Base-by-base conservation (phyloP, 2,329 filamentous ascomycete genomes). In the Trichoderma aggressivum region DNA sequence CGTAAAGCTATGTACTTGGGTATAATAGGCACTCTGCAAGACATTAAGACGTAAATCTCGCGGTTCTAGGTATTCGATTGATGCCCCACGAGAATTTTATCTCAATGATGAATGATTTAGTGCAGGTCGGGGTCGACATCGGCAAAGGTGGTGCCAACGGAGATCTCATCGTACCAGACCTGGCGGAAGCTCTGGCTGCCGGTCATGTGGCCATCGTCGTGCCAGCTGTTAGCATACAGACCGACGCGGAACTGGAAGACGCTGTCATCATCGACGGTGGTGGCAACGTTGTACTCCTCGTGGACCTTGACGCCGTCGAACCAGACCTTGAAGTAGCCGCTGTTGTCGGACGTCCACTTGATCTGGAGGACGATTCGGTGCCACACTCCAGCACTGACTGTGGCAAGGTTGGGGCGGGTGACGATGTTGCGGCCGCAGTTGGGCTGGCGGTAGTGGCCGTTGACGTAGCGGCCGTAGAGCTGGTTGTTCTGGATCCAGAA, bases 131-230 rank as follows among this genome's bases (percentile, higher is more conserved):
- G 75, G 60, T 76, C 72, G 59, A 77, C 76, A 63, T 78, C 77
- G 39, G 67, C 73, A 53, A 75, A 82, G 1, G 75, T 78, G 3
- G 81, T 82, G 1, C 83, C 85, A 8, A 82, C 77, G 7, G 82
- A 80, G 71, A 86, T 81, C 78, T 86, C 81, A 73, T 86, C 85
- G 73, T 82, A 85, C 83, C 84, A 87, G n/a, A 86, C 75, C 77
- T 85, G 80, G 11, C 85, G 78, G 26, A 81, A 82, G 0, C 75
- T 74, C 78, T 86, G 84, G 18, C 72, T 80, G 1, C 83, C 84
- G 60, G 78, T 77, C 76, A 82, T 79, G 16, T 78, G 75, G 1
- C 77, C 76, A 47, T 83, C 78, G 72, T 86, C 84, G 71, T 84
- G 77, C 85, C 84, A 86, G 12, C 81, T 80, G 74, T 86, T 86